phyloP scores from a whole-genome alignment of 768 basidiomycete species.

The Trametes villosa region DNA sequence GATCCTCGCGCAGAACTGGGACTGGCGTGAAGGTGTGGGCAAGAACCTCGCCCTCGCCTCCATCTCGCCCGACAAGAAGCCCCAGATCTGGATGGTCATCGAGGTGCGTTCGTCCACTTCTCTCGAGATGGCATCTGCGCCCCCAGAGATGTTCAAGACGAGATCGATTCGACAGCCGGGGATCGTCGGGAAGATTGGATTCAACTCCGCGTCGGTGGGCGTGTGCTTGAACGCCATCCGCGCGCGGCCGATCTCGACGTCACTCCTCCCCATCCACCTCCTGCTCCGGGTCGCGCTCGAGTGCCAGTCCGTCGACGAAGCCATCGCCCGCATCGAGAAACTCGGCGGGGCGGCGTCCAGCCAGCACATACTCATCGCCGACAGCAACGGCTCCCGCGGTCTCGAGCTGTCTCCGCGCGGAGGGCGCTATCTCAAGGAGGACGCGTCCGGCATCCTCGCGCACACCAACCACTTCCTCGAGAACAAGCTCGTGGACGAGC shows the following conservation, averaged over 20 bases:
- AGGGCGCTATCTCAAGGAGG: slow-evolving; percentile 30
- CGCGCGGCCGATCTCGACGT: slow-evolving; percentile 35
- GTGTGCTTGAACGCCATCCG: slow-evolving; percentile 44
- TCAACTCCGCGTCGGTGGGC: slow-evolving; percentile 41
- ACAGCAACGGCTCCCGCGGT: slow-evolving; percentile 31
- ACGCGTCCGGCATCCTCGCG: slow-evolving; percentile 34
- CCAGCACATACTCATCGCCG: slow-evolving; percentile 42
- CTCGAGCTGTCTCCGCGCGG: slow-evolving; percentile 40
- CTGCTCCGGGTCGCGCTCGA: slow-evolving; percentile 39
- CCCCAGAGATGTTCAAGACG: background rate
- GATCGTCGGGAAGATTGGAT: slow-evolving; percentile 44
- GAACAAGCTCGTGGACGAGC: slow-evolving; percentile 38
- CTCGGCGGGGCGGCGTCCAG: slow-evolving; percentile 40
- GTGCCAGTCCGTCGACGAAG: slow-evolving; percentile 31
- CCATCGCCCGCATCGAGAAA: slow-evolving; percentile 32
- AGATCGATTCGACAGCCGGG: slow-evolving; percentile 32
- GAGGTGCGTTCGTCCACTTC: slow-evolving; percentile 31
- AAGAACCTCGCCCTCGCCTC: slow-evolving; percentile 40
- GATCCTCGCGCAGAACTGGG: slow-evolving; percentile 44
- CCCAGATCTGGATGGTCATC: slow-evolving; percentile 41
- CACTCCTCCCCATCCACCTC: slow-evolving; percentile 40
- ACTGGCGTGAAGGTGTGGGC: slow-evolving; percentile 39
- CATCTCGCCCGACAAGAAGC: slow-evolving; percentile 34
- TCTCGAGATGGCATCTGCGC: background rate
- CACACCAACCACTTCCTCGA: slow-evolving; percentile 44